Evolutionary conservation across 352 stramenopile species (phyloP), one percentile per base, ranked within the genome.

Genomic region (Pythium insidiosum): DNA sequence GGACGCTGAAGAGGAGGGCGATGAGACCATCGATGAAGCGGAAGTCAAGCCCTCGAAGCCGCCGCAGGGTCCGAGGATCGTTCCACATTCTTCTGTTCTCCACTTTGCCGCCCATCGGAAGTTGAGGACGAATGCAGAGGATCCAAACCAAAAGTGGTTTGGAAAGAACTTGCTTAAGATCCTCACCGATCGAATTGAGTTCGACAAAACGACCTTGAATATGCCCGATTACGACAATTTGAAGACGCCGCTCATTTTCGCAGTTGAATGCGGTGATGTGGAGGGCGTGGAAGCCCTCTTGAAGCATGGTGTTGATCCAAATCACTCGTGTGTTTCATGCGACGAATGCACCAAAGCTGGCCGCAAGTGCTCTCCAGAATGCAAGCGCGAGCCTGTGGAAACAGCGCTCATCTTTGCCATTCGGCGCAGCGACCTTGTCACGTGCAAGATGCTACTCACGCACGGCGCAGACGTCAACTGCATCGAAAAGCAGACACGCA

Each of bases 221-320:
- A 68, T 79, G 21, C 43, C 67, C 0, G 60, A 77, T 24, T 69
- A 66, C 11, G 37, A 35, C n/a, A 67, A 46, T 13, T 68, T 70
- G 21, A 82, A 78, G 46, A 87, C 77, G 0, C 58, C 77, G 4
- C 43, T 90, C 22, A 55, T 79, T 43, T 79, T 65, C 34, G 74
- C 77, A 20, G 66, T 88, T 2, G 47, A 75, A 26, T 52, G 58
- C 2, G 61, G 65, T 6, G 66, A 85, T 40, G 30, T 61, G 3
- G 43, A 72, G 2, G 74, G 61, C 18, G 65, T 71, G 1, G 41
- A 40, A 2, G n/a, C 62, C 16, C 41, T 87, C 13, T 45, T 84
- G 0, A 49, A 40, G 16, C 54, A 62, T 21, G 46, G 54, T 9
- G 72, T 69, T 2, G 41, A 84, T 52, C 36, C 69, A n/a, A 82